Conservation (phyloP, 225 moss, liverwort and hornwort species). For the Ulota crispa region DNA sequence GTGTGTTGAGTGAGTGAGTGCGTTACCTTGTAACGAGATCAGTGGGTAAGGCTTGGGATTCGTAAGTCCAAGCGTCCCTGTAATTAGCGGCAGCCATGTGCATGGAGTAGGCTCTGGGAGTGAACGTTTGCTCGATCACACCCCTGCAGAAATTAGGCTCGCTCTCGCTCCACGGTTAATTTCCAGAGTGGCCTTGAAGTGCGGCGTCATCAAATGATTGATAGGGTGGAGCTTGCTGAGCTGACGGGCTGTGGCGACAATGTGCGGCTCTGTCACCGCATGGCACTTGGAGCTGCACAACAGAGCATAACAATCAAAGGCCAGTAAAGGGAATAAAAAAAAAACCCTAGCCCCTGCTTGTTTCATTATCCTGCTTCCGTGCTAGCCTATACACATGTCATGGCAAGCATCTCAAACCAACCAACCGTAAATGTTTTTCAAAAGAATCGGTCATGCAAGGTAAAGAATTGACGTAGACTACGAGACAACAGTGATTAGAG, state of each 20-base stretch:
- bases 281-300: constrained; percentile 51
- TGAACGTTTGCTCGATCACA: constrained; percentile 43
- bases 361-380: too few species aligned
- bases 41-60: constrained; percentile 48
- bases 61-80: constrained; percentile 51
- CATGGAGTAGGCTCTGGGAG: constrained; percentile 44
- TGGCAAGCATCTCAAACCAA: background rate
- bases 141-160: constrained; percentile 40
- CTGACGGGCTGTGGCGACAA: constrained; percentile 48
- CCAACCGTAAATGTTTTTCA: background rate
- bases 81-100: constrained; percentile 56
- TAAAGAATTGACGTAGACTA: background rate
- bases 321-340: too few species aligned
- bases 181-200: constrained; percentile 42
- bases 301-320: background rate
- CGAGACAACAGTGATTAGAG: background rate
- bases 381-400: background rate
- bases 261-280: constrained; percentile 45
- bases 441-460: background rate
- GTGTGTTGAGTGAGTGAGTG: background rate
- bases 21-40: constrained; percentile 46
- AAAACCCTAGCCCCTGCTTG: too few species aligned
- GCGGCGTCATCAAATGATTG: constrained; percentile 47
- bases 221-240: constrained; percentile 64
- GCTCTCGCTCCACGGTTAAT: constrained; percentile 47